Evolutionary conservation across 495 filamentous ascomycete species (phyloP).

Genomic region (Talaromyces ruber): DNA sequence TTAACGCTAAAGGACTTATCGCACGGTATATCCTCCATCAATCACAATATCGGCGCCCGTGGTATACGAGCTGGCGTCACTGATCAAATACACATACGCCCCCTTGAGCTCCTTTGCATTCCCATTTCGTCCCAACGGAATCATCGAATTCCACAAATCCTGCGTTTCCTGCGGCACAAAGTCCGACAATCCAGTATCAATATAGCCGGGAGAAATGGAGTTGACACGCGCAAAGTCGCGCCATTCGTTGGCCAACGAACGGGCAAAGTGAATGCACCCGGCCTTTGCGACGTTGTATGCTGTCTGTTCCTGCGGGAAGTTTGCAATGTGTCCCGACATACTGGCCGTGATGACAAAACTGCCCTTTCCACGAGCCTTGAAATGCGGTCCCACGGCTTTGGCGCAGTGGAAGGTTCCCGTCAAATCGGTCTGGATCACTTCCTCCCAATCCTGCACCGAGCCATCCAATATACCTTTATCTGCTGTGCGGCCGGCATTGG

Average conservation of each 20-base stretch:
- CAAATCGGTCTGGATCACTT: conserved; percentile 58
- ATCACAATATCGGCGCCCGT: conserved; percentile 72
- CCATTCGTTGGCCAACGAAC: conserved; percentile 67
- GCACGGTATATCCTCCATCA: conserved; percentile 53
- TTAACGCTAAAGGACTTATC: conserved; percentile 14
- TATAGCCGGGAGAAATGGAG: conserved; percentile 68
- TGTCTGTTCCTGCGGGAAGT: conserved; percentile 72
- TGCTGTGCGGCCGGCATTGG: conserved; percentile 61
- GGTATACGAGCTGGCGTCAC: conserved; percentile 74
- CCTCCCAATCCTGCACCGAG: conserved; percentile 54
- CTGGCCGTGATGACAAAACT: conserved; percentile 55
- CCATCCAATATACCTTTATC: conserved; percentile 55
- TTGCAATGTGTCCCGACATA: conserved; percentile 69
- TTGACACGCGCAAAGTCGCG: conserved; percentile 70
- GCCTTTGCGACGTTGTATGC: conserved; percentile 78
- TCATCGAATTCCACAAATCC: conserved; percentile 65
- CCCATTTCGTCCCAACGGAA: conserved; percentile 66
- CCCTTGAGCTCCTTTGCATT: conserved; percentile 79
- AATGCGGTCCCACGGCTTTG: conserved; percentile 55
- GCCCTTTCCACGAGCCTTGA: conserved; percentile 52
- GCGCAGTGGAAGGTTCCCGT: conserved; percentile 63
- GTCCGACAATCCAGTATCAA: conserved; percentile 70
- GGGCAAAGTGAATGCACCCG: conserved; percentile 42
- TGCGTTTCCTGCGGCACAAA: conserved; percentile 64
- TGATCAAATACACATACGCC: conserved; percentile 68